Evolutionary conservation across 352 stramenopile species (phyloP), one percentile per base, ranked within the genome.

Genomic region (Phytophthora boehmeriae): DNA sequence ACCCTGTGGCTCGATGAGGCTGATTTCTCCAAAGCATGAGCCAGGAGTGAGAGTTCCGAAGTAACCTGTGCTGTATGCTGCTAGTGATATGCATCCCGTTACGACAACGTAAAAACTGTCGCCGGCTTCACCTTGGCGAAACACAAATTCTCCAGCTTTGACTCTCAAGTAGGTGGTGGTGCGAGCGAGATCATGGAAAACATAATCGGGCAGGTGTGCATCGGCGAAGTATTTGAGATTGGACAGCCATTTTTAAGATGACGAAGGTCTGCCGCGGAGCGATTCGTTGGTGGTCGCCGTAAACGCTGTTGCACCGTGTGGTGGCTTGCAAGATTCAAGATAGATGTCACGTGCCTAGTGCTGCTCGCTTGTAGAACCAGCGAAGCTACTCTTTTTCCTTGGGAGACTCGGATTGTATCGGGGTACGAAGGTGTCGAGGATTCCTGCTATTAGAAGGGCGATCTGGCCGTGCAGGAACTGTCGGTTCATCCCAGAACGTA

Each of bases 81-180:
- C 77, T 25, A 93, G 68, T 14, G 71, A 77, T 8, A 93, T 66
- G 45, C 74, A 82, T 17, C 83, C 83, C 27, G 68, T 86, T 48
- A 93, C 76, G 35, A 93, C 41, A 35, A 93, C 77, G 63, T 90
- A 93, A 53, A 91, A 93, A 44, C 71, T 66, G 48, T 91, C 81
- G 17, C 81, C 83, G 0, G 80, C 27, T 55, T 93, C 81, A 11
- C 79, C 83, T 43, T 93, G 76, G 11, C 83, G 83, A 46, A 93
- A 93, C 25, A 93, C 68, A 41, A 85, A 90, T 11, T 85, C 75
- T 3, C 83, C 83, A 0, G 79, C 63, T 14, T 19, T 25, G 51
- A 83, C 75, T 1, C 64, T 59, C 30, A 75, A 61, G 52, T 84
- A 90, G 1, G 60, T 63, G 32, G 72, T 80, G 2, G 68, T 73